Evolutionary conservation across 306 rosid species (phyloP).

Genomic region (Vicia faba): DNA sequence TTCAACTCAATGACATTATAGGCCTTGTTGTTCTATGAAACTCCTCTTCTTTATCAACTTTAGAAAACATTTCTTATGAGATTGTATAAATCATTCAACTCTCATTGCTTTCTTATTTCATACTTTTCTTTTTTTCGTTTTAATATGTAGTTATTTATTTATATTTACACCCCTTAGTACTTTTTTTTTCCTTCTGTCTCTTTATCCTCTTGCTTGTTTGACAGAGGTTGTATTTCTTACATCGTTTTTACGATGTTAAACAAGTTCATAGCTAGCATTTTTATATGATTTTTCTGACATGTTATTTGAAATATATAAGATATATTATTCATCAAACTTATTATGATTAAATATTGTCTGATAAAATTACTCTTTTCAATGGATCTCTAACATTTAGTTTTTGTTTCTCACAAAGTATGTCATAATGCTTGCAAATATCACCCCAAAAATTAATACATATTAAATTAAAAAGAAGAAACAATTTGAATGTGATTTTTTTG

Average conservation of each 20-base stretch:
- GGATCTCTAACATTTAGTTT: too few relatives aligned
- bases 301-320: not conserved
- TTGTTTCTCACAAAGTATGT: too few relatives aligned
- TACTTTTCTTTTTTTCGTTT: not conserved
- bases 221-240: not conserved
- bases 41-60: constrained; percentile 1
- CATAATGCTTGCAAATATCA: too few relatives aligned
- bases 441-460: too few relatives aligned
- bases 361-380: too few relatives aligned
- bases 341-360: not conserved
- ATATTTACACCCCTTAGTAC: not conserved
- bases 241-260: not conserved
- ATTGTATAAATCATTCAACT: constrained; percentile 10
- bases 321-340: not conserved
- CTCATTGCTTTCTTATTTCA: constrained; percentile 14
- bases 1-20: not conserved
- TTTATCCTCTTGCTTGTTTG: not conserved
- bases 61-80: constrained; percentile 7
- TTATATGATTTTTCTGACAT: too few relatives aligned
- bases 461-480: too few relatives aligned
- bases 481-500: too few relatives aligned
- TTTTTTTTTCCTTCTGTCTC: not conserved
- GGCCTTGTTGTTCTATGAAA: not conserved
- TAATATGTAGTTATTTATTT: not conserved
- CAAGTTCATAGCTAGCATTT: too few relatives aligned